A percentile compares a stretch with the other conserved stretches of the same genome.
phyloP scores from a whole-genome alignment of 2,329 filamentous ascomycete genomes.

The Cercospora sesami region DNA sequence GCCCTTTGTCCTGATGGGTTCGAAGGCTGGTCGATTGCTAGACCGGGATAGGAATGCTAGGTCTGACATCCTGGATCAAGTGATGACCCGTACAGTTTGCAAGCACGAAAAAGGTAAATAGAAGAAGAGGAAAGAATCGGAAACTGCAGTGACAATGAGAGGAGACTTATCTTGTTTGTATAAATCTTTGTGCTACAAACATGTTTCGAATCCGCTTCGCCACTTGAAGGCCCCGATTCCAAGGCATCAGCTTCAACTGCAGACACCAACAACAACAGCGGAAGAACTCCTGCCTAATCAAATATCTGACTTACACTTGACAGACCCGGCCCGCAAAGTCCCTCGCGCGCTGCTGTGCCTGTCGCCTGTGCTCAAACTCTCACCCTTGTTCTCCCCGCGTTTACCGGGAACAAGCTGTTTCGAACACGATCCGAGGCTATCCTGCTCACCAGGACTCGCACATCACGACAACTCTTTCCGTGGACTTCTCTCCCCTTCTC shows the following conservation, averaged over 20 bases:
- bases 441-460: conserved; percentile 2
- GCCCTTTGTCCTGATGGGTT: conserved; percentile 7
- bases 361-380: neutral
- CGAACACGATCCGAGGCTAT: conserved; percentile 5
- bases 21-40: neutral
- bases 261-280: neutral
- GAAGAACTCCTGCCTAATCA: neutral
- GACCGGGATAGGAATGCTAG: conserved; percentile 1
- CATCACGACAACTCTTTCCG: neutral
- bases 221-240: neutral
- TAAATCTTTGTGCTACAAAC: neutral
- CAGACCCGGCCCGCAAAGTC: neutral
- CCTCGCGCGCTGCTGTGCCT: neutral
- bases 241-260: neutral
- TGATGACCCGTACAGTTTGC: neutral
- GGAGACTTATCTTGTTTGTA: neutral
- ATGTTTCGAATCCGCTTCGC: neutral
- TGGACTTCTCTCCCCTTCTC: neutral
- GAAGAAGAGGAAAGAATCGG: neutral
- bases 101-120: neutral
- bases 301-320: neutral
- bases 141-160: neutral
- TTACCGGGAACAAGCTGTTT: conserved; percentile 4
- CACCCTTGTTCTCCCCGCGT: conserved; percentile 1
- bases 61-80: conserved; percentile 7